These are phyloP conservation scores for Davidsoniella australis DNA, from an alignment of 2,329 filamentous ascomycete species.

Conservation along the genomic window DNA sequence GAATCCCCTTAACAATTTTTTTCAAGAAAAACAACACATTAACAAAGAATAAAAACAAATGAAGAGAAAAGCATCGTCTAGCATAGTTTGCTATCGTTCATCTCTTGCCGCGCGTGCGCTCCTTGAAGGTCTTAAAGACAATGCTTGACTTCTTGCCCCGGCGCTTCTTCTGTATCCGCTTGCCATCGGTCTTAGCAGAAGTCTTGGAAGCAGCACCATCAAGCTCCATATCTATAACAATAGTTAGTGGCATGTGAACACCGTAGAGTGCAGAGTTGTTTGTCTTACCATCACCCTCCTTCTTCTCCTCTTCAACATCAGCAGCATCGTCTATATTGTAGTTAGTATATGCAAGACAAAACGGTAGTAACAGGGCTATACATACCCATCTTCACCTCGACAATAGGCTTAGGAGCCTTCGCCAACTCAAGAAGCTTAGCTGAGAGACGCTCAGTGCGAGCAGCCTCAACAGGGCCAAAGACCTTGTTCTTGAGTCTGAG, in stretches of 20 bases:
- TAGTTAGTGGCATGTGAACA: neutral
- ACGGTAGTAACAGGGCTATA: neutral
- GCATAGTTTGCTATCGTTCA: neutral
- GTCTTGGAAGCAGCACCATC: slow-evolving; percentile 26
- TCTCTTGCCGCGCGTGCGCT: slow-evolving; percentile 16
- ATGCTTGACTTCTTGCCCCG: slow-evolving; percentile 38
- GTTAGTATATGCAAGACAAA: neutral
- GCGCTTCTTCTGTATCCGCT: slow-evolving; percentile 40
- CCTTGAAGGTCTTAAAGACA: slow-evolving; percentile 42
- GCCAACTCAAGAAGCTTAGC: slow-evolving; percentile 72
- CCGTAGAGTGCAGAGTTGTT: neutral
- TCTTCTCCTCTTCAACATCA: slow-evolving; percentile 9
- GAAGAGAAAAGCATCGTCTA: neutral
- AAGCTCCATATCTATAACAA: slow-evolving; percentile 35
- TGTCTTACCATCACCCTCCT: slow-evolving; percentile 6
- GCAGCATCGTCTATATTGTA: slow-evolving; percentile 1
- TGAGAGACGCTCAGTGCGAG: slow-evolving; percentile 65
- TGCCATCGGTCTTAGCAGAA: slow-evolving; percentile 24
- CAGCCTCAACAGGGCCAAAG: slow-evolving; percentile 68
- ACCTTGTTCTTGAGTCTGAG: slow-evolving; percentile 61
- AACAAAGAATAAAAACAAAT: neutral
- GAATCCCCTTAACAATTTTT: no score
- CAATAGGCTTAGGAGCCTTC: slow-evolving; percentile 51
- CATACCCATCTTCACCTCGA: slow-evolving; percentile 32
- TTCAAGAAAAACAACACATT: neutral